Percentiles rank a stretch among this genome's conserved stretches.
Evolutionary conservation across 352 stramenopile species (phyloP).

Genomic region (Pythium pyrilobum): DNA sequence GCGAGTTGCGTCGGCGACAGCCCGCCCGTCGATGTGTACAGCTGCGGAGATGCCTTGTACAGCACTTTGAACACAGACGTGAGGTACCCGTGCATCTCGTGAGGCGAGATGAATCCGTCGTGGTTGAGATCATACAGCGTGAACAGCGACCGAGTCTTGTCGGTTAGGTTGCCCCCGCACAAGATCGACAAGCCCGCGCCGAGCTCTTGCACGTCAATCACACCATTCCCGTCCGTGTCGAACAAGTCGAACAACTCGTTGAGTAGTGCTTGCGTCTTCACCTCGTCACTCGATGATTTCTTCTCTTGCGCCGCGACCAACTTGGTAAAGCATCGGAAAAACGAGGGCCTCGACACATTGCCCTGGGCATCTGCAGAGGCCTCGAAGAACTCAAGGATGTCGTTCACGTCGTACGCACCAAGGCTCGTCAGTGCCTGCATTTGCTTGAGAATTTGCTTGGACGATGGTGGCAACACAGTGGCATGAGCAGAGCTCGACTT

Average conservation of each 20-base stretch:
- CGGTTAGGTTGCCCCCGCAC: constrained; percentile 63
- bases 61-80: constrained; percentile 84
- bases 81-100: constrained; percentile 83
- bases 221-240: constrained; percentile 71
- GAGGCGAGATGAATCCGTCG: constrained; percentile 71
- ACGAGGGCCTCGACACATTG: constrained; percentile 58
- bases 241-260: constrained; percentile 80
- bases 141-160: constrained; percentile 78
- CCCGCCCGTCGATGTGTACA: constrained; percentile 39
- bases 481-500: background rate
- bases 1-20: constrained; percentile 65
- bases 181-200: constrained; percentile 83
- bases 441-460: constrained; percentile 48
- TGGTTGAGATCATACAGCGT: constrained; percentile 81
- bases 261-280: constrained; percentile 43
- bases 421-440: constrained; percentile 83
- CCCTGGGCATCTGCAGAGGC: constrained; percentile 53
- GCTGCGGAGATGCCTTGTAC: constrained; percentile 72
- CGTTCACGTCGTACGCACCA: constrained; percentile 74
- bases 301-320: constrained; percentile 18
- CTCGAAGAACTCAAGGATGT: constrained; percentile 86
- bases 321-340: constrained; percentile 73
- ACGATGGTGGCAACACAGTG: constrained; percentile 21
- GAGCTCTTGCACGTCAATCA: constrained; percentile 84
- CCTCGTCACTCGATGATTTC: constrained; percentile 31